These are phyloP conservation scores for Heimioporus retisporus DNA, from an alignment of 1,284 basidiomycete genomes.

Conservation along the genomic window DNA sequence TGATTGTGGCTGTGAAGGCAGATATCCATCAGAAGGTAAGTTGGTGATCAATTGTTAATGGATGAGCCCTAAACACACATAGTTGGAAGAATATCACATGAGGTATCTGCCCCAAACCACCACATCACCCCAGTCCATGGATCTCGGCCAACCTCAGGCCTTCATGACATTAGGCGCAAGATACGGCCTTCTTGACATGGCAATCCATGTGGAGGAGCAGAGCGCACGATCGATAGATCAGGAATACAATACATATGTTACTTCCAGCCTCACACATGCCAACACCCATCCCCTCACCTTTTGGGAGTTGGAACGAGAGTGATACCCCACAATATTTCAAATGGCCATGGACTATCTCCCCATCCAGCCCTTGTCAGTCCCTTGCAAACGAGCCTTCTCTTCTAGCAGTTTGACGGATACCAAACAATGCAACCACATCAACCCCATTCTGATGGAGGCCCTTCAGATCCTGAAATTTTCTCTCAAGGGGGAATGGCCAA, in stretches of 20 bases:
- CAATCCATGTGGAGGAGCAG: background rate
- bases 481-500: background rate
- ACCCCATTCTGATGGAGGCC: background rate
- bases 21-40: too few species aligned
- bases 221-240: background rate
- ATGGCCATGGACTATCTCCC: slow-evolving; percentile 8
- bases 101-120: too few species aligned
- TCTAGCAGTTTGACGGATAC: background rate
- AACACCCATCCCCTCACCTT: background rate
- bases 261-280: background rate
- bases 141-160: too few species aligned
- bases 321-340: background rate
- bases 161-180: too few species aligned
- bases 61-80: too few species aligned
- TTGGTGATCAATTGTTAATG: too few species aligned
- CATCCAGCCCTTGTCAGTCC: background rate
- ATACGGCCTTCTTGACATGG: background rate
- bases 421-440: background rate
- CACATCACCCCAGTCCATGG: too few species aligned
- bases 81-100: too few species aligned
- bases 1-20: too few species aligned
- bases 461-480: slow-evolving; percentile 2
- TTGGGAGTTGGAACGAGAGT: background rate
- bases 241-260: background rate
- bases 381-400: background rate